A percentile compares a stretch with the other conserved stretches of the same genome.
Conservation (phyloP, 257 asterid species). For the Jacaranda copaia region DNA sequence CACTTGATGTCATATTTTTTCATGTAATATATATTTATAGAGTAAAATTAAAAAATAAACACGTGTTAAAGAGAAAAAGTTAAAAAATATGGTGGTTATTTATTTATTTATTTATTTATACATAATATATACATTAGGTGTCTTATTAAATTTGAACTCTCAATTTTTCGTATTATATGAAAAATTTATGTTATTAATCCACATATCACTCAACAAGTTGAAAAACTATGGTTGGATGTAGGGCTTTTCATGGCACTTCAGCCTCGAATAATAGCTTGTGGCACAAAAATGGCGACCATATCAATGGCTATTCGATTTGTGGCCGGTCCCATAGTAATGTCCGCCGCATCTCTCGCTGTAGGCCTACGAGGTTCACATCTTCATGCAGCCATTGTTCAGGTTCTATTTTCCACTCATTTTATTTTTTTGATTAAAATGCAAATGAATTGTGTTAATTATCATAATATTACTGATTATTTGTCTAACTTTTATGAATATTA, state of each 20-base stretch:
- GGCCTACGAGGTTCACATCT: constrained; percentile 61
- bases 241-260: constrained; percentile 85
- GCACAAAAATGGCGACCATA: constrained; percentile 61
- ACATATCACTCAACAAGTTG: not conserved
- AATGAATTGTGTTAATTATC: not conserved
- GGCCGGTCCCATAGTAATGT: constrained; percentile 68
- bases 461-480: not conserved
- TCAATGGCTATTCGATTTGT: constrained; percentile 69
- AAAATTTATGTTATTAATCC: too few species aligned
- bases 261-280: constrained; percentile 74
- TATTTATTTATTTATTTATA: too few species aligned
- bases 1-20: not conserved
- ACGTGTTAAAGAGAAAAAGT: too few species aligned
- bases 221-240: constrained; percentile 5
- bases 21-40: not conserved
- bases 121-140: too few species aligned
- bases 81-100: too few species aligned
- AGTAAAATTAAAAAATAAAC: too few species aligned
- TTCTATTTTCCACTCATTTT: not conserved
- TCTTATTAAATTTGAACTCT: too few species aligned
- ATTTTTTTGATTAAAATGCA: too few species aligned
- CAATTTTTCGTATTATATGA: too few species aligned
- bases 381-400: constrained; percentile 78
- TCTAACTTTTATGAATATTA: constrained; percentile 26
- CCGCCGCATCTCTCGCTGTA: constrained; percentile 62